A percentile compares a stretch with the other conserved stretches of the same genome.
These are phyloP conservation scores for Sclerotinia trifoliorum DNA, from an alignment of 2,329 filamentous ascomycete species.

Conservation along the genomic window DNA sequence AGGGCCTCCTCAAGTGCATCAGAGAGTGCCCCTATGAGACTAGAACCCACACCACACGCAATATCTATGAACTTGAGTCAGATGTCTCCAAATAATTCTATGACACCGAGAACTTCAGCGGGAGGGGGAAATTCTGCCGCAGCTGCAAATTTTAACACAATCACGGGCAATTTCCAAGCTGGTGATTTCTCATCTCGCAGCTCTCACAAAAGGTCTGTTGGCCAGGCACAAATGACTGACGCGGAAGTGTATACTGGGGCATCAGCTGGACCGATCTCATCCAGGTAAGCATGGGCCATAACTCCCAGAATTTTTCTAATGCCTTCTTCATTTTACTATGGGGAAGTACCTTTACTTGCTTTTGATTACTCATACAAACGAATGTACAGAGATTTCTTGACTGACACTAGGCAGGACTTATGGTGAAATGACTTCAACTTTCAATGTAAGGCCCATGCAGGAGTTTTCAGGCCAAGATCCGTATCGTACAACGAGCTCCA, in stretches of 20 bases:
- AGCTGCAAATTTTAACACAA: slow-evolving; percentile 30
- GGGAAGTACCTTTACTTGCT: neutral
- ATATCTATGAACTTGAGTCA: slow-evolving; percentile 22
- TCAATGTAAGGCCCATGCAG: slow-evolving; percentile 13
- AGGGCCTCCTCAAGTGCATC: slow-evolving; percentile 36
- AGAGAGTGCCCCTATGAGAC: slow-evolving; percentile 28
- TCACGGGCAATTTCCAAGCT: slow-evolving; percentile 32
- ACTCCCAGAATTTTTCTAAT: neutral
- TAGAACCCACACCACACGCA: slow-evolving; percentile 9
- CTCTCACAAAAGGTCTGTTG: slow-evolving; percentile 30
- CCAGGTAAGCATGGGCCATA: slow-evolving; percentile 21
- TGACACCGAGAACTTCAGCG: slow-evolving; percentile 32
- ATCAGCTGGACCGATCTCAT: slow-evolving; percentile 28
- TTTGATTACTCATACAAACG: neutral
- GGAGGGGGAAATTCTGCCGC: slow-evolving; percentile 32
- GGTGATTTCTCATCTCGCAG: slow-evolving; percentile 29
- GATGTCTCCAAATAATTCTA: slow-evolving; percentile 29
- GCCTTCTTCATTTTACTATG: slow-evolving; percentile 4
- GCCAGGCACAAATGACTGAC: slow-evolving; percentile 30
- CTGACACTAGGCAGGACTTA: slow-evolving; percentile 18
- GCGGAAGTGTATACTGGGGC: slow-evolving; percentile 27
- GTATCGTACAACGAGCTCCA: slow-evolving; percentile 14
- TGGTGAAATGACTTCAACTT: slow-evolving; percentile 15
- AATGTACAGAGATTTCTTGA: slow-evolving; percentile 1
- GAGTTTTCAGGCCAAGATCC: slow-evolving; percentile 5